Conservation (phyloP, 257 asterid genomes). For the Apocynum venetum region DNA sequence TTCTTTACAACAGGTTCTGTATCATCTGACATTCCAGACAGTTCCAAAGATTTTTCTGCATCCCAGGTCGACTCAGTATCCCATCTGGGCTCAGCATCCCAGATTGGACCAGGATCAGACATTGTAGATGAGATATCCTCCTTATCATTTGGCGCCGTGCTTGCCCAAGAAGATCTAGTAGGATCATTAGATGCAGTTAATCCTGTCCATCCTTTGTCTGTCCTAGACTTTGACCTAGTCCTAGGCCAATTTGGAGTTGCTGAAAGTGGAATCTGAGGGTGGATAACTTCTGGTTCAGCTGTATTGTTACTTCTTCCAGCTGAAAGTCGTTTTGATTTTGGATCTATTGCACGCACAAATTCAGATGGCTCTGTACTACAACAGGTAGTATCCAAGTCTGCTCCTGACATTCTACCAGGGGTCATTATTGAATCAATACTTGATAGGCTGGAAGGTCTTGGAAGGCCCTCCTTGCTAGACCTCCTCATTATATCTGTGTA, state of each 20-base stretch:
- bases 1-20: constrained; percentile 33
- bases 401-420: constrained; percentile 71
- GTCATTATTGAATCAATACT: constrained; percentile 94
- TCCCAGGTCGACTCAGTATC: constrained; percentile 71
- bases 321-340: constrained; percentile 83
- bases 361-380: constrained; percentile 93
- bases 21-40: constrained; percentile 63
- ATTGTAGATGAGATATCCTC: constrained; percentile 97
- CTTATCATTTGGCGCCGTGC: constrained; percentile 54
- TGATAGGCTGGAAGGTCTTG: constrained; percentile 92
- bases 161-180: constrained; percentile 75
- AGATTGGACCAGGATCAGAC: constrained; percentile 97
- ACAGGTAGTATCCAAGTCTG: constrained; percentile 70
- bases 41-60: constrained; percentile 63
- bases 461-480: constrained; percentile 94
- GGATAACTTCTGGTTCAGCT: constrained; percentile 87
- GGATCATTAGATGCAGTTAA: constrained; percentile 49
- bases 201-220: constrained; percentile 76
- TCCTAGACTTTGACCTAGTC: constrained; percentile 81
- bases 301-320: constrained; percentile 64
- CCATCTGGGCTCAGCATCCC: constrained; percentile 99
- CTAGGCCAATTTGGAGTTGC: constrained; percentile 84
- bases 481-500: constrained; percentile 90
- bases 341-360: constrained; percentile 85
- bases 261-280: constrained; percentile 71